phyloP scores from a whole-genome alignment of 805 yeast genomes.

The Candida koratica region DNA sequence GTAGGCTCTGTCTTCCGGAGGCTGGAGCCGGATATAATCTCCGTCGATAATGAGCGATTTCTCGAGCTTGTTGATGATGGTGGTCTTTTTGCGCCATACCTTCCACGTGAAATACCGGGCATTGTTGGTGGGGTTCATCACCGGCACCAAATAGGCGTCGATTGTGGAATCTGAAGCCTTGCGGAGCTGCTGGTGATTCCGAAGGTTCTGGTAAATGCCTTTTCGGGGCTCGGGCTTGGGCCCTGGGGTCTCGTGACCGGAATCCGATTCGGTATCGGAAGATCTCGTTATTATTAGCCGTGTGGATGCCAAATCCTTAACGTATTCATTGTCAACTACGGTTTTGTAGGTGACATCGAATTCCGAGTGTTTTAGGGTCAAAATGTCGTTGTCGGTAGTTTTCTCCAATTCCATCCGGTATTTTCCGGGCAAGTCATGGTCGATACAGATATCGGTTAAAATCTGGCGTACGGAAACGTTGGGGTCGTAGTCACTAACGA shows the following conservation, averaged over 20 bases:
- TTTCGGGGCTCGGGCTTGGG: too few relatives aligned
- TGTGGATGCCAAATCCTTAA: slow-evolving; percentile 12
- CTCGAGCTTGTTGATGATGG: slow-evolving; percentile 75
- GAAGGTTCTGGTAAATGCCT: too few relatives aligned
- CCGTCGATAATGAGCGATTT: slow-evolving; percentile 87
- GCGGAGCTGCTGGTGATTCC: too few relatives aligned
- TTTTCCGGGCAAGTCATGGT: slow-evolving; percentile 23
- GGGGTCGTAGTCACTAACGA: slow-evolving; percentile 6
- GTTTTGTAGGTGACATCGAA: not conserved
- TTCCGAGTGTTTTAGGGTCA: slow-evolving; percentile 7
- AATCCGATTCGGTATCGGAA: too few relatives aligned
- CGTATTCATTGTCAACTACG: slow-evolving; percentile 9
- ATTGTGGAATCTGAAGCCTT: too few relatives aligned
- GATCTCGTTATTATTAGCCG: too few relatives aligned
- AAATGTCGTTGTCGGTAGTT: not conserved
- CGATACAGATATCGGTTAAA: slow-evolving; percentile 25
- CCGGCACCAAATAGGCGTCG: too few relatives aligned
- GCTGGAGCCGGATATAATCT: slow-evolving; percentile 85
- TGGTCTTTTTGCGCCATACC: slow-evolving; percentile 85
- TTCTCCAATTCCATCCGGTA: slow-evolving; percentile 23
- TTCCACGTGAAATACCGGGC: slow-evolving; percentile 78
- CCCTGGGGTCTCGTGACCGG: too few relatives aligned
- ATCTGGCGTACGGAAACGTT: slow-evolving; percentile 22
- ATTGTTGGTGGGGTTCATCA: slow-evolving; percentile 32
- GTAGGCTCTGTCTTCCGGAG: slow-evolving; percentile 67